Percentiles rank a stretch among this genome's conserved stretches.
Conservation (phyloP, 441 rosid species). For the Eruca vesicaria region DNA sequence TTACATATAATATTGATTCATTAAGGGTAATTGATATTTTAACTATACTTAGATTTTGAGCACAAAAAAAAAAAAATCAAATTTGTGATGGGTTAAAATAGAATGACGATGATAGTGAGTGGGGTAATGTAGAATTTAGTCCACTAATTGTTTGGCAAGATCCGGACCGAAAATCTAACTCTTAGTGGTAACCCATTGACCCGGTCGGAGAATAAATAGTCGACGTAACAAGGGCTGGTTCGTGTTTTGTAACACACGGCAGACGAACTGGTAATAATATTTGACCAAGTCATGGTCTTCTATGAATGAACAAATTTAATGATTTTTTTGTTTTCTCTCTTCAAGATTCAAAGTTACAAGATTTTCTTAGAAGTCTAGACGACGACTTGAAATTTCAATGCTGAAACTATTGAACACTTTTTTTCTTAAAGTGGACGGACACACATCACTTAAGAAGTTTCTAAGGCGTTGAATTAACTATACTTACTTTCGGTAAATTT, state of each 20-base stretch:
- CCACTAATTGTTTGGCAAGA: too few relatives aligned
- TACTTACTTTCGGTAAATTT: constrained; percentile 16
- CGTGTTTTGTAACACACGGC: constrained; percentile 15
- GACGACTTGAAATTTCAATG: constrained; percentile 33
- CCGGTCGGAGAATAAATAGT: constrained; percentile 24
- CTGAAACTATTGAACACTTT: constrained; percentile 17
- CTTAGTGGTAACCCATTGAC: constrained; percentile 22
- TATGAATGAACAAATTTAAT: constrained; percentile 1
- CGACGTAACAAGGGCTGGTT: constrained; percentile 12
- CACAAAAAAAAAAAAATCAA: too few relatives aligned
- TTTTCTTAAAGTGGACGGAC: not conserved
- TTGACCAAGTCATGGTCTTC: constrained; percentile 41
- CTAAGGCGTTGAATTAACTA: constrained; percentile 22
- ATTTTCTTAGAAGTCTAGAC: constrained; percentile 34
- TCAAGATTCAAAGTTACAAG: constrained; percentile 15
- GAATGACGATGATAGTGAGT: too few relatives aligned
- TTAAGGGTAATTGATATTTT: too few relatives aligned
- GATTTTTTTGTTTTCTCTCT: not conserved
- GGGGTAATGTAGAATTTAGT: too few relatives aligned
- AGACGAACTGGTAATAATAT: constrained; percentile 29
- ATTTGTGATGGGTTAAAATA: too few relatives aligned
- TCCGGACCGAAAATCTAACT: not conserved
- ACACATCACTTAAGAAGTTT: constrained; percentile 18
- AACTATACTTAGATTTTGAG: too few relatives aligned
- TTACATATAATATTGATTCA: too few relatives aligned